Evolutionary conservation across 2,329 filamentous ascomycete species (phyloP).

Genomic region (Cordyceps tenuipes): DNA sequence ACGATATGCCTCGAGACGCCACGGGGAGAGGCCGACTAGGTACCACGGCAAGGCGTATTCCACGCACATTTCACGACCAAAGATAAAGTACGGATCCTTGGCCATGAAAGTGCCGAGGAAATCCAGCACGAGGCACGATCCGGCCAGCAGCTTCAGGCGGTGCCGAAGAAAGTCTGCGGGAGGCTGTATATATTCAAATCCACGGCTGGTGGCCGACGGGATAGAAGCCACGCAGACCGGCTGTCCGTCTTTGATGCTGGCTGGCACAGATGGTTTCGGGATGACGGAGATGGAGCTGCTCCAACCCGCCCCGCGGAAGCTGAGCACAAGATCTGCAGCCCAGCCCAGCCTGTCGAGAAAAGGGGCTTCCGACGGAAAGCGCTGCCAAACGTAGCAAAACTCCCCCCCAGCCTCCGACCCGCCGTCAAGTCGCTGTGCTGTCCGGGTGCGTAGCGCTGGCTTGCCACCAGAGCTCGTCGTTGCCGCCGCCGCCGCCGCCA

Average conservation of each 20-base stretch:
- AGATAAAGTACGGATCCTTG: slow-evolving; percentile 69
- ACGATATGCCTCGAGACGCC: slow-evolving; percentile 46
- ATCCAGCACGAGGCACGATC: slow-evolving; percentile 62
- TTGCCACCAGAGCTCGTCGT: neutral
- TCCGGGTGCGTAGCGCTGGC: no score
- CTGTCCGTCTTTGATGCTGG: slow-evolving; percentile 24
- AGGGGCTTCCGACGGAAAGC: slow-evolving; percentile 42
- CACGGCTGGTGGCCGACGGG: slow-evolving; percentile 34
- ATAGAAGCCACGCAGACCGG: slow-evolving; percentile 33
- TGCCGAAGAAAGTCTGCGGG: slow-evolving; percentile 35
- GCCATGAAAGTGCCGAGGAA: slow-evolving; percentile 59
- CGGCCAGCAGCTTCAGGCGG: slow-evolving; percentile 37
- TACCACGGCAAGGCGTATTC: slow-evolving; percentile 32
- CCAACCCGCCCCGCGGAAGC: slow-evolving; percentile 51
- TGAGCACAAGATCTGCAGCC: slow-evolving; percentile 45
- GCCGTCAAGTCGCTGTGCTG: neutral
- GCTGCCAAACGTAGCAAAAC: slow-evolving; percentile 51
- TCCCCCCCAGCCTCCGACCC: slow-evolving; percentile 16
- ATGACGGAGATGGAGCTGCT: slow-evolving; percentile 45
- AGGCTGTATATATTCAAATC: slow-evolving; percentile 36
- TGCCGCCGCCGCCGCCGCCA: neutral
- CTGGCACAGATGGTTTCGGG: slow-evolving; percentile 37
- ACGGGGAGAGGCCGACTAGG: slow-evolving; percentile 32
- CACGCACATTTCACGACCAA: slow-evolving; percentile 34
- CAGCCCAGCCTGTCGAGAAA: slow-evolving; percentile 45